phyloP scores from a whole-genome alignment of 2,329 filamentous ascomycete genomes.

The Didymella lethalis region DNA sequence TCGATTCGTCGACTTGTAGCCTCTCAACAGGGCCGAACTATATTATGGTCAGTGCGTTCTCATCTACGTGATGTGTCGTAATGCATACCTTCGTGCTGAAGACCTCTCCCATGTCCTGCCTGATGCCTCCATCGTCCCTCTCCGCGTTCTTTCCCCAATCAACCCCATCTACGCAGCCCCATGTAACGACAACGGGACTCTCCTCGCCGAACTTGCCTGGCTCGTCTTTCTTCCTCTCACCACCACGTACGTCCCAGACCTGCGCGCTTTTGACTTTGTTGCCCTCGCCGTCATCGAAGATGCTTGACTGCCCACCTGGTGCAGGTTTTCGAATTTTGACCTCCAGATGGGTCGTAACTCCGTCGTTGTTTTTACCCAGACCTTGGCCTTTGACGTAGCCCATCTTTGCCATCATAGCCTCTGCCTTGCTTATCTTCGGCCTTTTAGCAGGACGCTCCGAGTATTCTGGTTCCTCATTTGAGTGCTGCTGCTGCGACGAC shows the following conservation, averaged over 20 bases:
- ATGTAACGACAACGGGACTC: slow-evolving; percentile 82
- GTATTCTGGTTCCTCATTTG: slow-evolving; percentile 23
- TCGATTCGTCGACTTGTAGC: slow-evolving; percentile 72
- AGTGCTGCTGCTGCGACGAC: slow-evolving; percentile 21
- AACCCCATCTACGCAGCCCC: slow-evolving; percentile 86
- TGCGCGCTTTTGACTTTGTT: slow-evolving; percentile 52
- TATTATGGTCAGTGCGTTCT: slow-evolving; percentile 19
- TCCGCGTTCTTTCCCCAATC: slow-evolving; percentile 78
- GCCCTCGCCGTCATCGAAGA: slow-evolving; percentile 55
- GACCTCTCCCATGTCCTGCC: slow-evolving; percentile 95
- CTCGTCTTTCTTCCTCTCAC: slow-evolving; percentile 59
- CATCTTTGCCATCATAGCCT: slow-evolving; percentile 90
- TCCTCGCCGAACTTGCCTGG: slow-evolving; percentile 60
- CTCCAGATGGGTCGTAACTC: slow-evolving; percentile 85
- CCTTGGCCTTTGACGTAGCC: slow-evolving; percentile 91
- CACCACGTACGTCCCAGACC: slow-evolving; percentile 79
- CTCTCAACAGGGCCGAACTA: slow-evolving; percentile 85
- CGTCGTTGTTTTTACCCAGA: slow-evolving; percentile 80
- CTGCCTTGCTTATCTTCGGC: slow-evolving; percentile 60
- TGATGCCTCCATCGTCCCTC: slow-evolving; percentile 68
- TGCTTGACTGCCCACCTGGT: slow-evolving; percentile 26
- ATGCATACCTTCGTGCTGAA: slow-evolving; percentile 76
- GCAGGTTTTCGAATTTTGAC: slow-evolving; percentile 54
- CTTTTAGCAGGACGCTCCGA: slow-evolving; percentile 51
- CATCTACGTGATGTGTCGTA: neutral